Evolutionary conservation across 495 filamentous ascomycete species (phyloP).

Genomic region (Talaromyces ruber): DNA sequence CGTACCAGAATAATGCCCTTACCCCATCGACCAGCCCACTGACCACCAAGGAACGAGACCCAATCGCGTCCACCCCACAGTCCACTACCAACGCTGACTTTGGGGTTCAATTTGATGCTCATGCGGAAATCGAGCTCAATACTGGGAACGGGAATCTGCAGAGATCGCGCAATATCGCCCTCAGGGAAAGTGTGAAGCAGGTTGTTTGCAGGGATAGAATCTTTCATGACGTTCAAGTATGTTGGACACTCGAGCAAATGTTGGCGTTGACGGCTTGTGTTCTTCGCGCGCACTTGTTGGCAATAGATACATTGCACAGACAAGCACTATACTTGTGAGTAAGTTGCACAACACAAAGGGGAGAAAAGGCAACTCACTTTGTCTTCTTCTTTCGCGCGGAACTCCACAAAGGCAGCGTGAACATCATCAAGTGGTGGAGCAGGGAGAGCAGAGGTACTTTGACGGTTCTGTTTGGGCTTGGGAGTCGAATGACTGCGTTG

Average conservation of each 20-base stretch:
- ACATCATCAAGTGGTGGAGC: constrained; percentile 44
- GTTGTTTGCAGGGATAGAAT: constrained; percentile 50
- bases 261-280: constrained; percentile 47
- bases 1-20: constrained; percentile 51
- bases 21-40: constrained; percentile 53
- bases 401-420: constrained; percentile 48
- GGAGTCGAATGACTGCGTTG: constrained; percentile 20
- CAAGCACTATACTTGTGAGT: constrained; percentile 30
- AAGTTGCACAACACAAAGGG: neutral
- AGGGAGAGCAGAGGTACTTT: constrained; percentile 22
- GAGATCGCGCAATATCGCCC: constrained; percentile 41
- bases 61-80: constrained; percentile 50
- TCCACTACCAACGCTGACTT: constrained; percentile 42
- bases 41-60: constrained; percentile 48
- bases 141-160: constrained; percentile 46
- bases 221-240: constrained; percentile 50
- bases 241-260: constrained; percentile 47
- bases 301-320: constrained; percentile 53
- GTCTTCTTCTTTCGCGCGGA: constrained; percentile 50
- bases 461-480: constrained; percentile 32
- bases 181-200: constrained; percentile 48
- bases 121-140: constrained; percentile 56
- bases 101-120: constrained; percentile 51
- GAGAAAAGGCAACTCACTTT: constrained; percentile 29
- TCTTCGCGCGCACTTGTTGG: constrained; percentile 49